Evolutionary conservation across 2,329 filamentous ascomycete genomes (phyloP).

Genomic region (Nemania sp.): DNA sequence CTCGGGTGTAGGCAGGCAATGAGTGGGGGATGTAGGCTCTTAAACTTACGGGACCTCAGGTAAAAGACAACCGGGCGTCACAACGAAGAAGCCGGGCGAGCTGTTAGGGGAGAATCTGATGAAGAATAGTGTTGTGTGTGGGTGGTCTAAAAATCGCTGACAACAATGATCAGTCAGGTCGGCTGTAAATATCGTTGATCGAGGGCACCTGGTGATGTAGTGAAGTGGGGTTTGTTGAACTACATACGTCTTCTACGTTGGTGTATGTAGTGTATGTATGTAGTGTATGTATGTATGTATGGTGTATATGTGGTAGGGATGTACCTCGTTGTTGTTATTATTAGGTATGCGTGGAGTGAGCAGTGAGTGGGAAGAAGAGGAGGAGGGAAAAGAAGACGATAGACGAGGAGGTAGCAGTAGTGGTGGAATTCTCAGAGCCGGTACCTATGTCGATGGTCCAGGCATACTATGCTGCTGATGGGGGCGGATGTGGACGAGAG

Average conservation of each 20-base stretch:
- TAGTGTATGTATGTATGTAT: not conserved
- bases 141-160: slow-evolving; percentile 35
- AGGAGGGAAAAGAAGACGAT: slow-evolving; percentile 18
- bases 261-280: too few species aligned
- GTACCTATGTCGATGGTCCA: slow-evolving; percentile 35
- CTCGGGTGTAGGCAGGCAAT: slow-evolving; percentile 4
- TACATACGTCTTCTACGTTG: slow-evolving; percentile 24
- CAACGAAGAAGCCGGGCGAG: slow-evolving; percentile 19
- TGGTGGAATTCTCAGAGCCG: slow-evolving; percentile 34
- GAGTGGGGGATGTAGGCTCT: slow-evolving; percentile 14
- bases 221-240: slow-evolving; percentile 35
- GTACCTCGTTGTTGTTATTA: slow-evolving; percentile 21
- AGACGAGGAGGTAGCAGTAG: slow-evolving; percentile 26
- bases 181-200: slow-evolving; percentile 38
- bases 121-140: slow-evolving; percentile 33
- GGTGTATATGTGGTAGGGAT: slow-evolving; percentile 11
- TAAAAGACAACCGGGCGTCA: slow-evolving; percentile 19
- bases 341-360: slow-evolving; percentile 32
- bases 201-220: slow-evolving; percentile 36
- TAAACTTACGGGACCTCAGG: slow-evolving; percentile 25
- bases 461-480: slow-evolving; percentile 39
- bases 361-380: slow-evolving; percentile 3
- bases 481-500: slow-evolving; percentile 33
- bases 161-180: slow-evolving; percentile 37
- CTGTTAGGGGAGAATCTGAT: slow-evolving; percentile 26